Evolutionary conservation across 2,329 filamentous ascomycete genomes (phyloP).

Genomic region (Aspergillus calidoustus): DNA sequence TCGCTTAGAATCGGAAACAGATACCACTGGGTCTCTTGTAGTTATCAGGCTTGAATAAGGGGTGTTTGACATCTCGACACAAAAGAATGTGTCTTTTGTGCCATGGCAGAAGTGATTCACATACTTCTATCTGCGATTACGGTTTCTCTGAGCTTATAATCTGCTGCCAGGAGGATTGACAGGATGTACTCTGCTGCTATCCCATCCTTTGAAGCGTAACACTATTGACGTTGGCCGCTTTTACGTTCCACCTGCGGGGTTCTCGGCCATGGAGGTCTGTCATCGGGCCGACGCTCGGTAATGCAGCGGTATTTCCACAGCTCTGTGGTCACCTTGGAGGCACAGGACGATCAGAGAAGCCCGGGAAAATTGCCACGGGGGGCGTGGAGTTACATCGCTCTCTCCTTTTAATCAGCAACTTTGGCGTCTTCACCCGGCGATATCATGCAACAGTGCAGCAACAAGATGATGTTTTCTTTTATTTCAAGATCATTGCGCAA

Average conservation of each 20-base stretch:
- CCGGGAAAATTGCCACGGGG: not conserved
- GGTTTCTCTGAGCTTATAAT: no score
- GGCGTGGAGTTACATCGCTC: slow-evolving; percentile 18
- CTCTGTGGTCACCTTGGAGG: not conserved
- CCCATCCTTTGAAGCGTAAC: not conserved
- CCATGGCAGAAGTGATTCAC: no score
- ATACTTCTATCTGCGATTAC: no score
- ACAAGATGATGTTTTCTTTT: slow-evolving; percentile 1
- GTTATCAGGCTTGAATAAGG: no score
- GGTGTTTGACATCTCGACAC: no score
- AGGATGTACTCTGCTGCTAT: not conserved
- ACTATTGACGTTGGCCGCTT: not conserved
- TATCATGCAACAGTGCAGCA: not conserved
- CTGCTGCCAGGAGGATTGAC: not conserved
- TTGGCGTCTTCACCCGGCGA: not conserved
- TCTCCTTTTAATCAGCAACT: not conserved
- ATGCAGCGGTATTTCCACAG: slow-evolving; percentile 22
- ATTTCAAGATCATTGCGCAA: not conserved
- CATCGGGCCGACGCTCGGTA: slow-evolving; percentile 27
- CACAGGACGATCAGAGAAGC: not conserved
- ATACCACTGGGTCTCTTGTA: no score
- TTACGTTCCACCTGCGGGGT: slow-evolving; percentile 22
- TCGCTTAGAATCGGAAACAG: no score
- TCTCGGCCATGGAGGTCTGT: slow-evolving; percentile 12
- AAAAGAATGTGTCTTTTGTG: no score